phyloP scores from a whole-genome alignment of 768 basidiomycete genomes.

The Sporobolomyces phaffii region DNA sequence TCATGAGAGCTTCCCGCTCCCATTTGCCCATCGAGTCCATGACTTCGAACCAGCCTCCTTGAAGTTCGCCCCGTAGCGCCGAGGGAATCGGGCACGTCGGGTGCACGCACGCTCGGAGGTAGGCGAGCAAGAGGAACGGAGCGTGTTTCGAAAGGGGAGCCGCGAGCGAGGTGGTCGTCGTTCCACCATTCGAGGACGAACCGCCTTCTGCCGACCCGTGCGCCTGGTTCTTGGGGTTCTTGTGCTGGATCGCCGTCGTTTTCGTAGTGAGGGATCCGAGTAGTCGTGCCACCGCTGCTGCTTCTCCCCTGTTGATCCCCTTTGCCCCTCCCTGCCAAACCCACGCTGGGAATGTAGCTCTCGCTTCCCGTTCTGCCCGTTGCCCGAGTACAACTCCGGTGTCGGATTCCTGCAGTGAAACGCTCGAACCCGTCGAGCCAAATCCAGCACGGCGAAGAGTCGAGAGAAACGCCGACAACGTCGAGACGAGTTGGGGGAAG shows the following conservation, averaged over 20 bases:
- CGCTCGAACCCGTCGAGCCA: constrained; percentile 16
- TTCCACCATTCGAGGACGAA: background rate
- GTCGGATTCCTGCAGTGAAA: constrained; percentile 1
- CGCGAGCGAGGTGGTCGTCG: constrained; percentile 30
- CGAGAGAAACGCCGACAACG: constrained; percentile 19
- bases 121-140: constrained; percentile 40
- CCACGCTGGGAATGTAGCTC: constrained; percentile 32
- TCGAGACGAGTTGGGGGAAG: constrained; percentile 35
- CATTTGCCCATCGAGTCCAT: constrained; percentile 40
- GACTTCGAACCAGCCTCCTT: constrained; percentile 39
- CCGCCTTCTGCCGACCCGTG: background rate
- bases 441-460: constrained; percentile 17
- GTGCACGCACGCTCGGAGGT: constrained; percentile 39
- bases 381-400: constrained; percentile 9
- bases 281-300: constrained; percentile 24
- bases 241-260: constrained; percentile 21
- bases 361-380: constrained; percentile 29
- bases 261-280: constrained; percentile 33
- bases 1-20: constrained; percentile 42
- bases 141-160: constrained; percentile 42
- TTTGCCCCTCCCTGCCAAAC: constrained; percentile 25
- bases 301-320: constrained; percentile 23
- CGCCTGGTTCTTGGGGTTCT: background rate
- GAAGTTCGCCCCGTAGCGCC: constrained; percentile 26
- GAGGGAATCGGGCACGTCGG: constrained; percentile 34